Evolutionary conservation across 1,139 yeast genomes (phyloP).

Genomic region (Diutina scorzettiae): DNA sequence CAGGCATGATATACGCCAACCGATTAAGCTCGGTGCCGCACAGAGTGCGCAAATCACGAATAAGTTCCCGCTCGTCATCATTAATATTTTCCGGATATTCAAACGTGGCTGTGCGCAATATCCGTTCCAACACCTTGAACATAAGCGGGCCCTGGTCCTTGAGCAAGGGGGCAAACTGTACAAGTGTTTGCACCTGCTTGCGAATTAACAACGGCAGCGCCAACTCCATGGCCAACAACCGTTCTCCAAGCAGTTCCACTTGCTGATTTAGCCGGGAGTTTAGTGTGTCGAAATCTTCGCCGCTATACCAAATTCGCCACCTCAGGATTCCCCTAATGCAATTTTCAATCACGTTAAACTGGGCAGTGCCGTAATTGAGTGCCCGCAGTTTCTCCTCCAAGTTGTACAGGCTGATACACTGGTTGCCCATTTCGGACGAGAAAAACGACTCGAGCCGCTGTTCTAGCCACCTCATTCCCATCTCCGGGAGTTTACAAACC

Average conservation of each 20-base stretch:
- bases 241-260: slow-evolving; percentile 68
- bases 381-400: slow-evolving; percentile 58
- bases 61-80: slow-evolving; percentile 69
- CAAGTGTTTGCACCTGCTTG: slow-evolving; percentile 83
- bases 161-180: slow-evolving; percentile 90
- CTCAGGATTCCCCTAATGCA: slow-evolving; percentile 89
- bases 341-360: slow-evolving; percentile 78
- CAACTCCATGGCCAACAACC: slow-evolving; percentile 62
- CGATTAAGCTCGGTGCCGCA: slow-evolving; percentile 94
- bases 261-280: slow-evolving; percentile 45
- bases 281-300: slow-evolving; percentile 49
- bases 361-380: slow-evolving; percentile 67
- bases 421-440: slow-evolving; percentile 58
- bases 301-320: slow-evolving; percentile 86
- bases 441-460: slow-evolving; percentile 62
- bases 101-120: slow-evolving; percentile 77
- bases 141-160: slow-evolving; percentile 63
- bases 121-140: slow-evolving; percentile 78
- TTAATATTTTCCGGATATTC: slow-evolving; percentile 58
- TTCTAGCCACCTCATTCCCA: slow-evolving; percentile 75
- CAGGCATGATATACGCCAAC: slow-evolving; percentile 90
- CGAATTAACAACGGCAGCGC: slow-evolving; percentile 74
- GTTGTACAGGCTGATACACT: slow-evolving; percentile 44
- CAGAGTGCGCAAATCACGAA: slow-evolving; percentile 79
- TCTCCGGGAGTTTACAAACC: slow-evolving; percentile 76